phyloP scores from a whole-genome alignment of 1,284 basidiomycete genomes.

The Cronartium quercuum region DNA sequence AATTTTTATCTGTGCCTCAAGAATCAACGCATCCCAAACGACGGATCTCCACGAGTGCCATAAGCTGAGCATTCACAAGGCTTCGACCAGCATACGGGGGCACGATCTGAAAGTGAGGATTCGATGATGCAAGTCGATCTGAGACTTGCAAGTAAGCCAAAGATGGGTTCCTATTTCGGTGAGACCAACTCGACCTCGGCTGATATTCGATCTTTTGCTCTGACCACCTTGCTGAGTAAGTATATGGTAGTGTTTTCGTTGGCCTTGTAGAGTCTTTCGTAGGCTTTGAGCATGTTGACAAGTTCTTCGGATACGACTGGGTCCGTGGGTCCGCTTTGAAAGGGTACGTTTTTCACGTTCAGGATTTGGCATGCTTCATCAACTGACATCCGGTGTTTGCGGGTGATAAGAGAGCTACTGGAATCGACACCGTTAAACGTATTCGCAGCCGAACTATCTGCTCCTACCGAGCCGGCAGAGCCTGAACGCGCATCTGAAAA shows the following conservation, averaged over 20 bases:
- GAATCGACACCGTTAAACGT: conserved; percentile 67
- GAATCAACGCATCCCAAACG: too few relatives aligned
- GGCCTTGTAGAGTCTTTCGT: conserved; percentile 84
- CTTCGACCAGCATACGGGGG: too few relatives aligned
- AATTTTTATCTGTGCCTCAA: too few relatives aligned
- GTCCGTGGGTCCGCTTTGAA: conserved; percentile 10
- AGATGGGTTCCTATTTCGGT: neutral
- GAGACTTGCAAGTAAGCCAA: neutral
- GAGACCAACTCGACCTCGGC: conserved; percentile 57
- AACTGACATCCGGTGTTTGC: conserved; percentile 83
- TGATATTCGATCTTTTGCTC: conserved; percentile 88
- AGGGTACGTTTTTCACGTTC: conserved; percentile 73
- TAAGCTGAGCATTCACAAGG: too few relatives aligned
- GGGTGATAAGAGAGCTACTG: conserved; percentile 65
- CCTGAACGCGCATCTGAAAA: conserved; percentile 69
- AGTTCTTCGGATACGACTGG: conserved; percentile 13
- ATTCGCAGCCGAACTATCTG: conserved; percentile 52
- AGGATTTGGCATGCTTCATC: conserved; percentile 93
- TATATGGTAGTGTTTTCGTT: conserved; percentile 74
- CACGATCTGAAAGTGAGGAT: too few relatives aligned
- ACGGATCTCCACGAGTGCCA: too few relatives aligned
- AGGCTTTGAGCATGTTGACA: conserved; percentile 58
- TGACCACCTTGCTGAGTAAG: conserved; percentile 90
- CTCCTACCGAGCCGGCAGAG: conserved; percentile 53
- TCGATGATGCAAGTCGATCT: neutral